Percentiles rank a stretch among this genome's conserved stretches.
Evolutionary conservation across 129 eudicot species (phyloP).

Genomic region (Arctium minus): DNA sequence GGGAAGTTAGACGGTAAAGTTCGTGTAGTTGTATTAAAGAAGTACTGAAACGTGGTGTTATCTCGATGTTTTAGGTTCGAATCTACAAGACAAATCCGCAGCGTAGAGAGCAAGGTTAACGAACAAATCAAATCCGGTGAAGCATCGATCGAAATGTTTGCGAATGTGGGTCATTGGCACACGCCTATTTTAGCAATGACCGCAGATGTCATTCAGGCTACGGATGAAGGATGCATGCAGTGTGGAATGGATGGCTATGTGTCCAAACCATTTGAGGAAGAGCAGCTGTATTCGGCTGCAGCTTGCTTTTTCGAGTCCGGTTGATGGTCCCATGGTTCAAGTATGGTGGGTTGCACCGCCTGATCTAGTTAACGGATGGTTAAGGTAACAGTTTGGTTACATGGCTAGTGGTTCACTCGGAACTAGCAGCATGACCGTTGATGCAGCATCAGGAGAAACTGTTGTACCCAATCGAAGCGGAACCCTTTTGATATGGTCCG

Average conservation of each 20-base stretch:
- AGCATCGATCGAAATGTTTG: constrained; percentile 26
- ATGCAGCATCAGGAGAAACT: neutral
- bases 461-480: neutral
- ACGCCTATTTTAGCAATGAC: constrained; percentile 94
- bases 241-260: constrained; percentile 98
- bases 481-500: neutral
- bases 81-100: constrained; percentile 70
- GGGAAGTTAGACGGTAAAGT: neutral
- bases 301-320: constrained; percentile 70
- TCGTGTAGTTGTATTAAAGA: neutral
- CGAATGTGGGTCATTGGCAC: constrained; percentile 55
- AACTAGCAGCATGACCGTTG: neutral
- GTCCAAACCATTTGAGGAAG: constrained; percentile 81
- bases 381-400: neutral
- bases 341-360: neutral
- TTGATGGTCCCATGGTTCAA: constrained; percentile 19
- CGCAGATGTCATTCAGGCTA: constrained; percentile 91
- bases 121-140: constrained; percentile 42
- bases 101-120: constrained; percentile 42
- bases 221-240: constrained; percentile 60
- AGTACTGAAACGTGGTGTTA: neutral
- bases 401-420: constrained; percentile 1
- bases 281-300: constrained; percentile 65
- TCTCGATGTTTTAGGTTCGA: constrained; percentile 54
- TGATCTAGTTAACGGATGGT: neutral